Conservation (phyloP, 2,329 filamentous ascomycete genomes). For the Diaporthe destruens region DNA sequence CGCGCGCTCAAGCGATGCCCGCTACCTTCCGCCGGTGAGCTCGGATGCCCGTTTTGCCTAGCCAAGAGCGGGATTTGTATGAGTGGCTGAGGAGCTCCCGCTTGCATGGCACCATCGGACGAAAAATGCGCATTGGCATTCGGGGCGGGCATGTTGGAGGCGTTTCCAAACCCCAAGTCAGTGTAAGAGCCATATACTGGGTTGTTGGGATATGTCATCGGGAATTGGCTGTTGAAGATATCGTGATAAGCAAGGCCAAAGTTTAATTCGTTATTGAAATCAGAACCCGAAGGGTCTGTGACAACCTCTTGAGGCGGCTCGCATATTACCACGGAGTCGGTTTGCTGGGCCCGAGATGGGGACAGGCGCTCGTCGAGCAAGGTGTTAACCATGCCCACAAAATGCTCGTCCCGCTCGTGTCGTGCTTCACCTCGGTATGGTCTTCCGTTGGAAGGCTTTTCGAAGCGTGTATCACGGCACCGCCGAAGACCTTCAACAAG, state of each 20-base stretch:
- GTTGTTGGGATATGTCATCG: not conserved
- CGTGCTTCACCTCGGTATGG: not conserved
- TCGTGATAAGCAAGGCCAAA: not conserved
- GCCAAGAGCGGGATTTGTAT: not conserved
- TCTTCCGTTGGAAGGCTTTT: not conserved
- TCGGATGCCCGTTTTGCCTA: not conserved
- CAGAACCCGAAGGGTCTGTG: not conserved
- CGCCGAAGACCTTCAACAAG: not conserved
- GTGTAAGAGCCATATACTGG: not conserved
- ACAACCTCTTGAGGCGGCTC: not conserved
- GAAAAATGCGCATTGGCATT: not conserved
- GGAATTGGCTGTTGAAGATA: not conserved
- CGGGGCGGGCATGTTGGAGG: not conserved
- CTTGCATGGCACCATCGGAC: not conserved
- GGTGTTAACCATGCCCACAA: not conserved
- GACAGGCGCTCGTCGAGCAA: not conserved
- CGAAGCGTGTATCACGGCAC: not conserved
- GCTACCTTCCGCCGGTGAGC: not conserved
- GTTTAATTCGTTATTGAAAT: not conserved
- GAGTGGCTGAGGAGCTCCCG: not conserved
- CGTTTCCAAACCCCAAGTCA: not conserved
- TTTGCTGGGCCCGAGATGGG: not conserved
- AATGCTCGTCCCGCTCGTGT: rapidly evolving
- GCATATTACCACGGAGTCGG: too few relatives aligned
- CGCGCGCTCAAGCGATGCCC: not conserved